These are phyloP conservation scores for Basidioascus undulatus DNA, from an alignment of 768 basidiomycete genomes.

Conservation along the genomic window DNA sequence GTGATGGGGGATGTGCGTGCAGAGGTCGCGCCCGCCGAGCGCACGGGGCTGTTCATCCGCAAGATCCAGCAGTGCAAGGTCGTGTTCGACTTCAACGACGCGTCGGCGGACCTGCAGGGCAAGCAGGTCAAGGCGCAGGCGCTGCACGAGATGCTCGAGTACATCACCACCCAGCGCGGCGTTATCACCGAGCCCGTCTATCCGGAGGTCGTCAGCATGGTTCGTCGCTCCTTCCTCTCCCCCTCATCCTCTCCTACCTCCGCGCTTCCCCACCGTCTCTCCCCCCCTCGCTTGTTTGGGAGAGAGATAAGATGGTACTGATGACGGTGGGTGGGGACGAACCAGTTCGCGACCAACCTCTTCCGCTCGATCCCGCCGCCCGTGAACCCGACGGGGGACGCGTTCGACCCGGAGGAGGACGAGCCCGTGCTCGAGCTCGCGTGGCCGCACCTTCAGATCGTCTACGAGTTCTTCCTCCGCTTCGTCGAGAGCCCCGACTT, in stretches of 20 bases:
- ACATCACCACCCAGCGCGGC: constrained; percentile 85
- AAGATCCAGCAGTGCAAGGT: constrained; percentile 93
- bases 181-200: constrained; percentile 94
- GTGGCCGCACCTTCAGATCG: constrained; percentile 97
- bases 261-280: not conserved
- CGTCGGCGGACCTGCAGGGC: constrained; percentile 78
- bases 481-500: constrained; percentile 96
- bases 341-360: constrained; percentile 85
- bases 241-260: not conserved
- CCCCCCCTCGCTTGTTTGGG: not conserved
- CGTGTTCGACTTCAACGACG: constrained; percentile 96
- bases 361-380: constrained; percentile 99
- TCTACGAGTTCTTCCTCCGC: constrained; percentile 98
- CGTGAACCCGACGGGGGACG: constrained; percentile 92
- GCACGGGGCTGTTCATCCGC: constrained; percentile 71
- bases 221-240: constrained; percentile 20
- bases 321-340: too few species aligned
- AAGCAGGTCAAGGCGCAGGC: constrained; percentile 98
- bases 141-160: constrained; percentile 93
- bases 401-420: constrained; percentile 97
- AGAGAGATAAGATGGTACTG: too few species aligned
- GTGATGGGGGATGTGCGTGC: constrained; percentile 5
- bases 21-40: constrained; percentile 77
- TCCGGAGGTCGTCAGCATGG: constrained; percentile 98
- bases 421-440: constrained; percentile 96